phyloP scores from a whole-genome alignment of 2,329 filamentous ascomycete genomes.

The Penicillium sp. region DNA sequence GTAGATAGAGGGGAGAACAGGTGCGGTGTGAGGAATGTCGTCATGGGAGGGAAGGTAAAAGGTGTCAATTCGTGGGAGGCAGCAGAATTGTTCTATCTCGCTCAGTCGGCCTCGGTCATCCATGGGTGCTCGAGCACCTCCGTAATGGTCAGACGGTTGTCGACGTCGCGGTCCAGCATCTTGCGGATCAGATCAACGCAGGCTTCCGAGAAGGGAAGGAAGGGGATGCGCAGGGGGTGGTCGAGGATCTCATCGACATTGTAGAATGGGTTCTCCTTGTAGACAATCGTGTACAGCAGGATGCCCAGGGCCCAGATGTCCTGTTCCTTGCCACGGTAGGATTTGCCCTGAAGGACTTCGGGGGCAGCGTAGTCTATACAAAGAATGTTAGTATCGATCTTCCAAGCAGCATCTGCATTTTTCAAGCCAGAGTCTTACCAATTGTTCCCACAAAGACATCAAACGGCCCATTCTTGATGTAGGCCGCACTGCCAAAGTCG shows the following conservation, averaged over 20 bases:
- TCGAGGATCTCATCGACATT: conserved; percentile 99
- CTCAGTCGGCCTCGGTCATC: conserved; percentile 49
- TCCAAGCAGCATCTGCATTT: neutral
- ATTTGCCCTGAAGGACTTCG: conserved; percentile 91
- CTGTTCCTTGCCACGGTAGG: conserved; percentile 94
- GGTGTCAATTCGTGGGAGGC: neutral
- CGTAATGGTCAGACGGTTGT: conserved; percentile 80
- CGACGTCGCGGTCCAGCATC: conserved; percentile 92
- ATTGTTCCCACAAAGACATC: conserved; percentile 99
- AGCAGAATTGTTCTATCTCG: neutral
- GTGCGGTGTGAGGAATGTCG: neutral
- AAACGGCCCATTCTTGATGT: conserved; percentile 98
- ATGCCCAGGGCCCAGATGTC: conserved; percentile 98
- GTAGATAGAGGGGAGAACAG: neutral
- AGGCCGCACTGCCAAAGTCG: conserved; percentile 96
- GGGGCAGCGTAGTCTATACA: conserved; percentile 89
- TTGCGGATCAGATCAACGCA: conserved; percentile 89
- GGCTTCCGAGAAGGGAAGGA: conserved; percentile 69
- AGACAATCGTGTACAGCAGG: conserved; percentile 96
- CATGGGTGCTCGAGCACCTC: conserved; percentile 90
- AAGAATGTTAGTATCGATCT: neutral
- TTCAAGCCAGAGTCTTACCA: conserved; percentile 63
- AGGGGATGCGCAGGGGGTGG: conserved; percentile 89
- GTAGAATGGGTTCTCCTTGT: conserved; percentile 99
- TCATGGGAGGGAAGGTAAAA: neutral